Evolutionary conservation across 2,329 filamentous ascomycete species (phyloP).

Genomic region (Sporothrix variecibatus): DNA sequence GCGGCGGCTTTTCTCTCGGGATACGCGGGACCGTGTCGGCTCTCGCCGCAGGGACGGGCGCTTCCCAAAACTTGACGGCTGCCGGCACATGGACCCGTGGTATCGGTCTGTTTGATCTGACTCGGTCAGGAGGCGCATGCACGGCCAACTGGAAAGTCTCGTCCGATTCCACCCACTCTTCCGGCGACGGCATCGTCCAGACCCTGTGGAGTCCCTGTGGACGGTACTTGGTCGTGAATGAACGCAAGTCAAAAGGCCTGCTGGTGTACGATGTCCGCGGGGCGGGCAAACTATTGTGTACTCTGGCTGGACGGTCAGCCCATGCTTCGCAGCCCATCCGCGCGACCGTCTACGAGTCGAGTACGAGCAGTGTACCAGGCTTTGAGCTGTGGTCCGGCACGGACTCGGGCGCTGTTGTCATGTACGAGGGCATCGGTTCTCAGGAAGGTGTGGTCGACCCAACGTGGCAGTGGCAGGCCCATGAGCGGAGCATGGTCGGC

Average conservation of each 20-base stretch:
- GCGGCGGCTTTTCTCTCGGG: slow-evolving; percentile 63
- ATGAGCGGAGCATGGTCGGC: slow-evolving; percentile 49
- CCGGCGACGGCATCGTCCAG: slow-evolving; percentile 64
- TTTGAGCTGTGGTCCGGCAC: slow-evolving; percentile 67
- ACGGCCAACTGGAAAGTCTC: slow-evolving; percentile 62
- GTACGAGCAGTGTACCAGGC: slow-evolving; percentile 36
- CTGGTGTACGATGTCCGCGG: slow-evolving; percentile 66
- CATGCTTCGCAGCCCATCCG: slow-evolving; percentile 58
- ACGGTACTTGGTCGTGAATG: slow-evolving; percentile 63
- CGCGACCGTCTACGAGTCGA: slow-evolving; percentile 53
- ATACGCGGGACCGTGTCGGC: slow-evolving; percentile 65
- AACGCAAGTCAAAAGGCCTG: slow-evolving; percentile 57
- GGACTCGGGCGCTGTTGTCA: slow-evolving; percentile 54
- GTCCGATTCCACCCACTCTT: slow-evolving; percentile 49
- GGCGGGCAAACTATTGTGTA: slow-evolving; percentile 57
- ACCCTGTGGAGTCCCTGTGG: slow-evolving; percentile 64
- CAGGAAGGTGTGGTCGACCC: slow-evolving; percentile 47
- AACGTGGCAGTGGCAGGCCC: slow-evolving; percentile 54
- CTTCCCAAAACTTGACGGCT: slow-evolving; percentile 49
- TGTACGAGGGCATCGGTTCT: slow-evolving; percentile 60
- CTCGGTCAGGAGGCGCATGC: slow-evolving; percentile 53
- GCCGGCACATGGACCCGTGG: slow-evolving; percentile 66
- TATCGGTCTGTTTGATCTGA: slow-evolving; percentile 64
- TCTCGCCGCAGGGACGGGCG: slow-evolving; percentile 39
- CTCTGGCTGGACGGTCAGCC: slow-evolving; percentile 53